Conservation (phyloP, 2,329 filamentous ascomycete genomes). For the Aspergillus sp. region DNA sequence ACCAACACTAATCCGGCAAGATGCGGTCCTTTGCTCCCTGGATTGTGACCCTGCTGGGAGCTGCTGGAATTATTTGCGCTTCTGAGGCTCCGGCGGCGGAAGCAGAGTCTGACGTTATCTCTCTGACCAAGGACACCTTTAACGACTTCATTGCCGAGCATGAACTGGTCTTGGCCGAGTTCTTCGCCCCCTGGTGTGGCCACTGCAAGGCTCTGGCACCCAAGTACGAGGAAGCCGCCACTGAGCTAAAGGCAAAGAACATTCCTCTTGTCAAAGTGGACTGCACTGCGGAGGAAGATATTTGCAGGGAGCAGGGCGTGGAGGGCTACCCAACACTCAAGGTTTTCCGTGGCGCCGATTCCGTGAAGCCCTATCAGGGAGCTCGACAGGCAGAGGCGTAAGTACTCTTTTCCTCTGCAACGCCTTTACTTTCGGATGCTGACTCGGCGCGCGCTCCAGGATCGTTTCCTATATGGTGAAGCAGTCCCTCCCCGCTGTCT, state of each 20-base stretch:
- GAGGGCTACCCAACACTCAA: conserved; percentile 99
- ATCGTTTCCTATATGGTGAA: conserved; percentile 94
- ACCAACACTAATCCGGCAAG: conserved; percentile 14
- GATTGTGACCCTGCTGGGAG: conserved; percentile 45
- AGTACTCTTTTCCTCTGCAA: conserved; percentile 29
- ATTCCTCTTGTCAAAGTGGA: conserved; percentile 62
- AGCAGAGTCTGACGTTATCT: conserved; percentile 73
- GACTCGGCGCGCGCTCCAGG: conserved; percentile 37
- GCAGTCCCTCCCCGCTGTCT: conserved; percentile 93
- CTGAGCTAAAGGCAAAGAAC: conserved; percentile 54
- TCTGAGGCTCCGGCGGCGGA: conserved; percentile 34
- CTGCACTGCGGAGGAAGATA: conserved; percentile 91
- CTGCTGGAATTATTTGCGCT: conserved; percentile 41
- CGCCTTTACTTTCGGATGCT: conserved; percentile 21
- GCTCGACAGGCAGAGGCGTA: conserved; percentile 81
- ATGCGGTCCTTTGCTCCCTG: conserved; percentile 48
- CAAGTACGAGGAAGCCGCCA: conserved; percentile 55
- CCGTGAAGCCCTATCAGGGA: conserved; percentile 80
- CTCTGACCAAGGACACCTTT: conserved; percentile 86
- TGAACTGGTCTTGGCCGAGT: conserved; percentile 91
- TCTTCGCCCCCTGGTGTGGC: conserved; percentile 96
- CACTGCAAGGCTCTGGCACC: conserved; percentile 95
- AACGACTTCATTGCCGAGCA: conserved; percentile 82
- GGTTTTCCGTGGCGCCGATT: conserved; percentile 92
- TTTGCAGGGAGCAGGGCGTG: conserved; percentile 87